Percentiles rank a stretch among this genome's conserved stretches.
Conservation (phyloP, 805 yeast genomes). For the Debaryomyces maramus region DNA sequence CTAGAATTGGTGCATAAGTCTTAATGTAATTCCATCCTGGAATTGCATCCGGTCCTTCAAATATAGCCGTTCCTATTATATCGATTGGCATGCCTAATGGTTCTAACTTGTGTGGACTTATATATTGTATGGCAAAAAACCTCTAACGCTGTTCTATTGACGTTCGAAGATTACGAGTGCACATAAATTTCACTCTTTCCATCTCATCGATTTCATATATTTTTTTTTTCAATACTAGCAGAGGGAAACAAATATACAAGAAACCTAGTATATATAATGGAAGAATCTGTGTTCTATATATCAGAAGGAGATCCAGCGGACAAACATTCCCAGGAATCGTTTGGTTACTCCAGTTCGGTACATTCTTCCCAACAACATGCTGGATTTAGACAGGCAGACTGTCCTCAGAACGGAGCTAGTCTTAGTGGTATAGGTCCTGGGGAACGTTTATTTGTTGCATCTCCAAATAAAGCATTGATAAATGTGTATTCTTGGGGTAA, state of each 20-base stretch:
- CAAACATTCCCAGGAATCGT: conserved; percentile 44
- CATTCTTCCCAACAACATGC: conserved; percentile 50
- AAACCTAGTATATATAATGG: conserved; percentile 41
- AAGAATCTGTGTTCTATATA: conserved; percentile 50
- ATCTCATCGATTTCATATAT: conserved; percentile 3
- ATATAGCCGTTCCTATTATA: conserved; percentile 63
- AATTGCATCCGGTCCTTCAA: conserved; percentile 71
- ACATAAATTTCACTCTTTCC: conserved; percentile 1
- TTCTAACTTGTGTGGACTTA: background rate
- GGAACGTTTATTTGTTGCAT: conserved; percentile 61
- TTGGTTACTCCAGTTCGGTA: conserved; percentile 42
- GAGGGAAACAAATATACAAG: background rate
- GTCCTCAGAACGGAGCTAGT: conserved; percentile 46
- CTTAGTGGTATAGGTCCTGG: conserved; percentile 48
- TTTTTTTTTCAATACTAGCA: too few species aligned
- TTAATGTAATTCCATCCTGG: conserved; percentile 72
- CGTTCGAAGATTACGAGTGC: background rate
- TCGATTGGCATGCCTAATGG: conserved; percentile 74
- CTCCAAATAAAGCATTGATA: conserved; percentile 69
- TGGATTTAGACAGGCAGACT: conserved; percentile 54
- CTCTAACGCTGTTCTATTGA: background rate
- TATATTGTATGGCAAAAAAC: background rate
- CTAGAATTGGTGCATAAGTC: conserved; percentile 55
- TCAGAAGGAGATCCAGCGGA: conserved; percentile 45
- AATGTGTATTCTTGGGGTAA: conserved; percentile 72